These are phyloP conservation scores for Papiliotrema terrestris DNA, from an alignment of 1,284 basidiomycete genomes.

Conservation along the genomic window DNA sequence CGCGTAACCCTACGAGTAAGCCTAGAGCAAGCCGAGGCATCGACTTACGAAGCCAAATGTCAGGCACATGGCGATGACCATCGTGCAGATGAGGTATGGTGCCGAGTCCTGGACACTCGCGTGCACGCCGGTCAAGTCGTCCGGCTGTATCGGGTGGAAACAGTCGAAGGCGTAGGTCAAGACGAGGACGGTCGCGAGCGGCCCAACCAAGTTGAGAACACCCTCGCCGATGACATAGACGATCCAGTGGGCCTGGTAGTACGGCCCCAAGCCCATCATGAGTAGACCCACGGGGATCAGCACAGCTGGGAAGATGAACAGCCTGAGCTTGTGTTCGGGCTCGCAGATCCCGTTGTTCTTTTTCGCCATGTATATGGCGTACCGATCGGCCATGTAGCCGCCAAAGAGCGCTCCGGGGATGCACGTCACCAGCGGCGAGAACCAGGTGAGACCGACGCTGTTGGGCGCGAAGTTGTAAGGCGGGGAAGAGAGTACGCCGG, in stretches of 20 bases:
- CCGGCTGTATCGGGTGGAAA: conserved; percentile 18
- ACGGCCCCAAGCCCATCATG: conserved; percentile 27
- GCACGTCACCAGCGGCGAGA: neutral
- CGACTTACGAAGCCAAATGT: conserved; percentile 21
- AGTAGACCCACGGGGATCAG: conserved; percentile 16
- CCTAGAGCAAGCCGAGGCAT: no score
- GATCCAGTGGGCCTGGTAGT: conserved; percentile 25
- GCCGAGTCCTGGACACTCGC: conserved; percentile 14
- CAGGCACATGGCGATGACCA: conserved; percentile 5
- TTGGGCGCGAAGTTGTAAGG: neutral
- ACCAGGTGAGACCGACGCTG: neutral
- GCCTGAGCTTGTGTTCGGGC: conserved; percentile 21
- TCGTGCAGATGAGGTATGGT: conserved; percentile 15
- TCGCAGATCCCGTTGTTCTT: conserved; percentile 19
- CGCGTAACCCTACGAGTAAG: conserved; percentile 12
- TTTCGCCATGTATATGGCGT: conserved; percentile 9
- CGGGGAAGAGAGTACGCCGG: neutral
- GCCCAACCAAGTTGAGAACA: conserved; percentile 16
- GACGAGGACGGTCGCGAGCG: conserved; percentile 14
- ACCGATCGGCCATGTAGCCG: conserved; percentile 10
- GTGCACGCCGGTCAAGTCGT: conserved; percentile 8
- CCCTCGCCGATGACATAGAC: conserved; percentile 19
- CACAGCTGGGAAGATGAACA: conserved; percentile 16
- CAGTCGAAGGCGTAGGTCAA: conserved; percentile 23
- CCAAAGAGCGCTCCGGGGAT: conserved; percentile 9